A percentile compares a stretch with the other conserved stretches of the same genome.
Evolutionary conservation across 2,329 filamentous ascomycete genomes (phyloP).

Genomic region (Dactylellina sp.): DNA sequence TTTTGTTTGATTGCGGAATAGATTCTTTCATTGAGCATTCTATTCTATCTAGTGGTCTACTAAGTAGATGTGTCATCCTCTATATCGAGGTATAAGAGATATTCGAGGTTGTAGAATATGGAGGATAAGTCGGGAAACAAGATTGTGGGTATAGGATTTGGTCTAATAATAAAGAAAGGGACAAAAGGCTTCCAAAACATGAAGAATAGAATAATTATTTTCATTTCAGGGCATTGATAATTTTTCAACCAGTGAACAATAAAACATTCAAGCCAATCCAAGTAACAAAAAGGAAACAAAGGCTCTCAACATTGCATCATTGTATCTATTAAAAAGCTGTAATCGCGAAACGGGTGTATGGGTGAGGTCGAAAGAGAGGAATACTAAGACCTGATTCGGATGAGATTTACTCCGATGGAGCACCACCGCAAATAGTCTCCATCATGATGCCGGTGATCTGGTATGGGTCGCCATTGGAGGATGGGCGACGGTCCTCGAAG

Average conservation of each 20-base stretch:
- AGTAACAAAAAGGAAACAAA: constrained; percentile 8
- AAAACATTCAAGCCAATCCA: constrained; percentile 9
- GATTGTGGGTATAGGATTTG: constrained; percentile 33
- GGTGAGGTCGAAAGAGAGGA: constrained; percentile 12
- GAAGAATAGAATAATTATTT: constrained; percentile 20
- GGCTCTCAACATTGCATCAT: constrained; percentile 33
- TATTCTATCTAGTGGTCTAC: constrained; percentile 28
- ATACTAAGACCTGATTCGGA: neutral
- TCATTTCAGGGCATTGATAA: constrained; percentile 30
- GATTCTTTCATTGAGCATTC: constrained; percentile 4
- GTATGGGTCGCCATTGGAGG: constrained; percentile 89
- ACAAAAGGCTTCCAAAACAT: constrained; percentile 8
- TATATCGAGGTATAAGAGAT: neutral
- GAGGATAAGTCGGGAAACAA: constrained; percentile 16
- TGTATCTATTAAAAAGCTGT: constrained; percentile 57
- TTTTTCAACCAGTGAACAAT: constrained; percentile 34
- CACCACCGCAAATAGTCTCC: constrained; percentile 66
- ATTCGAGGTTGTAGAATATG: constrained; percentile 4
- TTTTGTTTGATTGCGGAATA: constrained; percentile 14
- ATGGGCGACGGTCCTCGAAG: constrained; percentile 86
- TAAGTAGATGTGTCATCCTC: constrained; percentile 17
- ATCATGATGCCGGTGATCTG: constrained; percentile 83
- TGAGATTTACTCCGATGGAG: constrained; percentile 53
- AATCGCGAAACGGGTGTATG: constrained; percentile 27
- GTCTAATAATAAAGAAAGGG: constrained; percentile 23